Base-by-base conservation (phyloP, 2,329 filamentous ascomycete genomes). In the Colletotrichum shisoi region DNA sequence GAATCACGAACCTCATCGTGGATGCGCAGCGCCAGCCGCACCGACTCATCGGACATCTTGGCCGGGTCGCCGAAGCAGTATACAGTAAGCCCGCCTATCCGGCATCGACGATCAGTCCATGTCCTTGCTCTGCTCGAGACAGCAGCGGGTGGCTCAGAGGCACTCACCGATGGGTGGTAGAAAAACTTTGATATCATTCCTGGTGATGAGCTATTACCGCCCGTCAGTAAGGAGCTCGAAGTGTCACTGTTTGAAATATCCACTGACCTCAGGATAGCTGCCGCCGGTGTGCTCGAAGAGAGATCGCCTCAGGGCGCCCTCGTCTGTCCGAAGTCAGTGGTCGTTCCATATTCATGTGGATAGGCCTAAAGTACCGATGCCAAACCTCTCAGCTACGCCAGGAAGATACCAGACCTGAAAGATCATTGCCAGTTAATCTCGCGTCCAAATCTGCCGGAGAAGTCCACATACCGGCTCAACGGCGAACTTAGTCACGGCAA, bases 31-130 rank as follows among this genome's bases (percentile, higher is more conserved):
- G 95, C 93, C 48, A 98, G 83, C 68, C 87, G 88, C 63, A 89
- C 89, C 61, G 90, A 91, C 53, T 93, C 89, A 75, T 98, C 92
- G 5, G 93, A 92, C 87, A 98, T 95, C 76, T 95, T 96, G 61
- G 92, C 91, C 21, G 94, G 93, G 72, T 97, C 93, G 51, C 95
- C 95, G 76, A 99, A 99, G 79, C 93, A 95, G 80, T 99, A 98
- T 9, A 98, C 95, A 0, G 95, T 98, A 71, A 98, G 81, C 9
- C 94, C 95, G 64, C 94, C 85, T 87, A 69, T 3, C 48, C 15
- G 60, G 27, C 17, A 27, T 37, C 69, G 76, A 63, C 75, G 69
- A 62, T 46, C 27, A 21, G 52, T 57, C 45, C 21, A 44, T 3
- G 8, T 44, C 24, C 11, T 34, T 27, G 21, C 15, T 27, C 39